Conservation (phyloP, 805 yeast species). For the Blastobotrys mokoenaii region DNA sequence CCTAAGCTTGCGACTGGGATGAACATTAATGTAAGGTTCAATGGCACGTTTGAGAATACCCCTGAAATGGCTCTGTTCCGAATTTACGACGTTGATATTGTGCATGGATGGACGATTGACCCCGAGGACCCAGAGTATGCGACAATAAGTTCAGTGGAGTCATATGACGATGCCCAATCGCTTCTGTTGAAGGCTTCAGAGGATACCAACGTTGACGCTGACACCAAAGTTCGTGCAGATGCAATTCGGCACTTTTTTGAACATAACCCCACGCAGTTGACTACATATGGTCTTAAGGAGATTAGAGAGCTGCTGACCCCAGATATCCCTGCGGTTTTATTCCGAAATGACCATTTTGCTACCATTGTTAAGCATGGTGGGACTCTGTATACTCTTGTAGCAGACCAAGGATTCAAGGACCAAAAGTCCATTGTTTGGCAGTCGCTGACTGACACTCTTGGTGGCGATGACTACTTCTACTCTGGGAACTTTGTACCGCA, state of each 20-base stretch:
- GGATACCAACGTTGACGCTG: slow-evolving; percentile 15
- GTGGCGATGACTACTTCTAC: slow-evolving; percentile 60
- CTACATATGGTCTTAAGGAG: slow-evolving; percentile 51
- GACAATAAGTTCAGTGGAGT: slow-evolving; percentile 32
- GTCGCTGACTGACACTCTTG: slow-evolving; percentile 55
- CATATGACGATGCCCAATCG: slow-evolving; percentile 55
- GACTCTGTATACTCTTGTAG: slow-evolving; percentile 56
- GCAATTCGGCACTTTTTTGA: slow-evolving; percentile 41
- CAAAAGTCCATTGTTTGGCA: slow-evolving; percentile 70
- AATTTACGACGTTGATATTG: slow-evolving; percentile 49
- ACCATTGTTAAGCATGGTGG: slow-evolving; percentile 44
- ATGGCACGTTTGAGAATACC: slow-evolving; percentile 49
- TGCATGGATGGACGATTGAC: slow-evolving; percentile 80
- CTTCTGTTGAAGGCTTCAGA: slow-evolving; percentile 40
- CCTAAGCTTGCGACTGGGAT: slow-evolving; percentile 66
- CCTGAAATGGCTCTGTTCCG: slow-evolving; percentile 50
- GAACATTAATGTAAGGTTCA: slow-evolving; percentile 61
- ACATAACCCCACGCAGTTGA: slow-evolving; percentile 65
- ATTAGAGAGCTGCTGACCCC: slow-evolving; percentile 38
- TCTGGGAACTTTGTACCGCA: slow-evolving; percentile 54
- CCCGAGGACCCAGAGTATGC: slow-evolving; percentile 31
- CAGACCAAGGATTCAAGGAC: slow-evolving; percentile 57
- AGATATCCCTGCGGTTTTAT: slow-evolving; percentile 60
- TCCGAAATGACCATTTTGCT: slow-evolving; percentile 83
- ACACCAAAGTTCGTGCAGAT: slow-evolving; percentile 4